Evolutionary conservation across 2,329 filamentous ascomycete species (phyloP), one percentile per base, ranked within the genome.

Genomic region (Escovopsis sp.): DNA sequence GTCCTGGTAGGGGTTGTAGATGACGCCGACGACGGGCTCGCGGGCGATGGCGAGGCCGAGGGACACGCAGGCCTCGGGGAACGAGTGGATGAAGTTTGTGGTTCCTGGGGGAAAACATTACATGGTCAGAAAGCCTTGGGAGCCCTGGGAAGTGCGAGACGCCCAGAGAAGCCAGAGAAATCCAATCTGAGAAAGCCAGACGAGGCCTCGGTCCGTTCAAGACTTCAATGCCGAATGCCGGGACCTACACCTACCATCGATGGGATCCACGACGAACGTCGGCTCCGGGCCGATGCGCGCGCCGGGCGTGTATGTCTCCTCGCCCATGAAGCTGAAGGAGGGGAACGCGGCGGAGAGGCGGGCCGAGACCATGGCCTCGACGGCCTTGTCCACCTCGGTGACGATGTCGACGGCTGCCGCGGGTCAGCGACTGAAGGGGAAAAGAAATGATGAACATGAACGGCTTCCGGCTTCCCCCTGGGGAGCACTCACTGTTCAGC

Each of bases 261-360:
- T 87, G 36, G 84, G 84, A 57, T 89, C 84, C 49, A 84, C 79
- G 54, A 88, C 73, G 62, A 88, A 88, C 35, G 84, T 89, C 2
- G 84, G 83, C 13, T 70, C 70, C 27, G 68, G 58, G 0, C 76
- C 80, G 37, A 89, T 66, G 35, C 60, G 64, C 46, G 68, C 66
- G 51, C 81, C 81, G 1, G 80, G 72, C 47, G 76, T 67, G 64
- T 85, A 82, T 25, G 82, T 86, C 62, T 89, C 83, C 56, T 85
- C 81, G 55, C 81, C 81, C 58, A 86, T 76, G 59, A 85, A 84
- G 48, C 68, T 58, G 53, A 72, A 73, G 46, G 56, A 48, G 1
- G 78, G 77, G 56, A 76, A 80, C 14, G 64, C 58, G 13, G 60
- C 47, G 3, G 60, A 61, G 12, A 82, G 68, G 34, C 65, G 65